A percentile compares a stretch with the other conserved stretches of the same genome.
These are phyloP conservation scores for Coemansia sp. DNA, from an alignment of 192 early-diverging fungal genomes.

Conservation along the genomic window DNA sequence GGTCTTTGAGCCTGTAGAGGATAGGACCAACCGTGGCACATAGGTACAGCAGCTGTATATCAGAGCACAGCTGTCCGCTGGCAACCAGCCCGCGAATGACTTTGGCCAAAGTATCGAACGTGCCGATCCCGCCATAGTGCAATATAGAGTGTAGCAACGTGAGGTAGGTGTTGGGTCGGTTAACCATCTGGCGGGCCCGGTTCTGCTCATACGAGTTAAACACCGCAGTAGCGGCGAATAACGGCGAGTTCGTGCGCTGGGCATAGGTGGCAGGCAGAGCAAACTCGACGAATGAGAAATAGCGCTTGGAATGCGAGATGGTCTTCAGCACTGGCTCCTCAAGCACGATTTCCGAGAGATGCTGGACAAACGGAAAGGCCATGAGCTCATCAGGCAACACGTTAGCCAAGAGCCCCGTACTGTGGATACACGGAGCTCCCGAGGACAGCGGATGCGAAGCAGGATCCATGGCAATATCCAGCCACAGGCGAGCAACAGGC, in stretches of 20 bases:
- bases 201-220: conserved; percentile 62
- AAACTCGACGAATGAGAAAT: conserved; percentile 53
- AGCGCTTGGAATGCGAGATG: conserved; percentile 50
- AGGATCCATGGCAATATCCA: conserved; percentile 44
- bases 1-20: conserved; percentile 64
- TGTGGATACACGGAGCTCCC: conserved; percentile 39
- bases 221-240: conserved; percentile 57
- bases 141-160: conserved; percentile 70
- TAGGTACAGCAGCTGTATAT: conserved; percentile 70
- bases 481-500: conserved; percentile 34
- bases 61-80: conserved; percentile 56
- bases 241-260: background rate
- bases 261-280: conserved; percentile 26
- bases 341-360: conserved; percentile 60
- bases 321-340: conserved; percentile 60
- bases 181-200: conserved; percentile 58
- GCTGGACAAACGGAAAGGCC: conserved; percentile 54
- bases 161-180: conserved; percentile 69
- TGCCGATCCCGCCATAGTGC: conserved; percentile 71
- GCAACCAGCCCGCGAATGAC: conserved; percentile 39
- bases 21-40: conserved; percentile 70
- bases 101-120: conserved; percentile 51
- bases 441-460: conserved; percentile 5
- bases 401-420: conserved; percentile 49
- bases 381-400: conserved; percentile 52